Evolutionary conservation across 768 basidiomycete genomes (phyloP).

Genomic region (Sistotremastrum suecicum): DNA sequence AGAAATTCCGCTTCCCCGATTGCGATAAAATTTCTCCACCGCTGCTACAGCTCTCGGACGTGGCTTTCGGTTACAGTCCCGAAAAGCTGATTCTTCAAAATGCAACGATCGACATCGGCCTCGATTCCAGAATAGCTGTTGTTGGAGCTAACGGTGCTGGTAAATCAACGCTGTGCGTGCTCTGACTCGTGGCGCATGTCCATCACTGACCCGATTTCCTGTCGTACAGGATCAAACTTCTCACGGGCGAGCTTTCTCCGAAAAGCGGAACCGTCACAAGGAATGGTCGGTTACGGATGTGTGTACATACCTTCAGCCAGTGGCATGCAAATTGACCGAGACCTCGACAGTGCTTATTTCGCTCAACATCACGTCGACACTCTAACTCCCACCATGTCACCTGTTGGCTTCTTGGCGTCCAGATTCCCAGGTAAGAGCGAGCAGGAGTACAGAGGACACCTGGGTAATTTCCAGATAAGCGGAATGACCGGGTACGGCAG

Average conservation of each 20-base stretch:
- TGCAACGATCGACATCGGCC: slow-evolving; percentile 80
- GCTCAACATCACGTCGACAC: slow-evolving; percentile 96
- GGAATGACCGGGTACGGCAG: slow-evolving; percentile 70
- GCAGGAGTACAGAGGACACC: slow-evolving; percentile 89
- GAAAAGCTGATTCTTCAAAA: slow-evolving; percentile 65
- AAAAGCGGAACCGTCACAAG: slow-evolving; percentile 68
- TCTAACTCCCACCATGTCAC: slow-evolving; percentile 69
- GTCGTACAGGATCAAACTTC: slow-evolving; percentile 67
- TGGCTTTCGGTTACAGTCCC: slow-evolving; percentile 73
- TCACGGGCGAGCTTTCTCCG: slow-evolving; percentile 74
- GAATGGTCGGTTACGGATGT: slow-evolving; percentile 88
- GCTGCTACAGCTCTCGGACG: slow-evolving; percentile 80
- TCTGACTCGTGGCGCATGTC: neutral
- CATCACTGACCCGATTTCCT: neutral
- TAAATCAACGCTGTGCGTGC: slow-evolving; percentile 79
- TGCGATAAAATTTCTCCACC: slow-evolving; percentile 97
- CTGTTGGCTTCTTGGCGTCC: slow-evolving; percentile 85
- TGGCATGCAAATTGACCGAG: neutral
- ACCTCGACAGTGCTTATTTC: slow-evolving; percentile 58
- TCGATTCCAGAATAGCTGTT: slow-evolving; percentile 92
- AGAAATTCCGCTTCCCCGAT: slow-evolving; percentile 93
- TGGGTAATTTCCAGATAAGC: slow-evolving; percentile 95
- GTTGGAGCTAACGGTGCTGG: slow-evolving; percentile 94
- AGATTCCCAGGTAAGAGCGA: slow-evolving; percentile 91
- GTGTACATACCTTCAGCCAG: slow-evolving; percentile 14